phyloP scores from a whole-genome alignment of 371 early-diverging fungal genomes.

The Mortierella sp. region DNA sequence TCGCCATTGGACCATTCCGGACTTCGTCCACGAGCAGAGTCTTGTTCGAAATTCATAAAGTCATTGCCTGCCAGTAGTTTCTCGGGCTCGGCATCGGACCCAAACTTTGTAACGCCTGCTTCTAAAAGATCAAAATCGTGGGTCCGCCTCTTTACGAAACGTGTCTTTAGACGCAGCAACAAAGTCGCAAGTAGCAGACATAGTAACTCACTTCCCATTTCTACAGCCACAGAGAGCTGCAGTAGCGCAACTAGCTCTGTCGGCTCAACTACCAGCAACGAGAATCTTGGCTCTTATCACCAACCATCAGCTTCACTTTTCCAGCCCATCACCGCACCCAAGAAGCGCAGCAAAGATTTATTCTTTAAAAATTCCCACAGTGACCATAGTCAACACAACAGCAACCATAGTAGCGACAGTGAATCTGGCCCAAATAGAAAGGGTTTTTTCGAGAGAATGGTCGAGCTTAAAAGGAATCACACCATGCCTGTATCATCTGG shows the following conservation, averaged over 20 bases:
- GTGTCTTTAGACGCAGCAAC: neutral
- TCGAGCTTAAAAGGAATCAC: constrained; percentile 28
- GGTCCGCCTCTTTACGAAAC: neutral
- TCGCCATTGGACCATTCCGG: neutral
- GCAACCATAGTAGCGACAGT: neutral
- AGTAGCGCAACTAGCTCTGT: neutral
- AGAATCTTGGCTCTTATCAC: neutral
- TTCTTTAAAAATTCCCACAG: neutral
- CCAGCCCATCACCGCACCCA: too few relatives aligned
- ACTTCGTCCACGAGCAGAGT: neutral
- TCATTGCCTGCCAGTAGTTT: neutral
- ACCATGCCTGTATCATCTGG: constrained; percentile 16
- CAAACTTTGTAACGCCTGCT: neutral
- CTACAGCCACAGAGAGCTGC: neutral
- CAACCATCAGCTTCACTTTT: neutral
- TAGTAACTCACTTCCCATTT: neutral
- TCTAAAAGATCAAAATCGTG: neutral
- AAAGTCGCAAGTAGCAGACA: neutral
- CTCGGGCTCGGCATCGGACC: neutral
- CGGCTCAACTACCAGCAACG: neutral
- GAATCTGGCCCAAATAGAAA: neutral
- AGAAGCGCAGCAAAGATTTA: neutral
- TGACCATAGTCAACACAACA: neutral
- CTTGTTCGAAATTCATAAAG: neutral
- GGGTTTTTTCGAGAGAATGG: constrained; percentile 6